Base-by-base conservation (phyloP, 495 filamentous ascomycete genomes). In the Acidiella bohemica region DNA sequence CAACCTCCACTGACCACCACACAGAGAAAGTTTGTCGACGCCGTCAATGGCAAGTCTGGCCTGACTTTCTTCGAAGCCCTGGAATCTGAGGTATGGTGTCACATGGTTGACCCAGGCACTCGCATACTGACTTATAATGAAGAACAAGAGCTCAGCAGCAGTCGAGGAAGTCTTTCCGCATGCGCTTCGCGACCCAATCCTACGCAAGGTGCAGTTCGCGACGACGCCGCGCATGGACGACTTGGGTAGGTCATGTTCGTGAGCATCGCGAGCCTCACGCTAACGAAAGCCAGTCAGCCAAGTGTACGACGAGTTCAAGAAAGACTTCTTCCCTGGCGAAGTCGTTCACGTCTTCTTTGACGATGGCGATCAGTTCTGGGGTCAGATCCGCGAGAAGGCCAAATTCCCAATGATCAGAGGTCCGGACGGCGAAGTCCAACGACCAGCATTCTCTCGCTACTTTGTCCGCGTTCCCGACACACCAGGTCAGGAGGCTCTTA, bases 61-160 rank as follows among this genome's bases (percentile, higher is more conserved):
- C 61, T 95, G 49, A 88, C 70, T n/a, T 96, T 93, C 59, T 95
- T 93, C 43, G 84, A 96, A 39, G 90, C 90, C 3, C 67, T 86
- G 12, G 75, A 82, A 56, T 94, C 86, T 59, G 92, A 97, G 73
- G 90, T 95, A 73, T 28, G 76, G 12, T 31, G 18, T 50, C 20
- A 38, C 34, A 37, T 26, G 34, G 25, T 14, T 24, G n/a, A 3
- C 16, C 2, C 14, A 19, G 20, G 5, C 7, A 2, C n/a, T 5
- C 3, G 6, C 4, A 33, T 33, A 23, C 14, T 37, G 18, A 37
- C 19, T 22, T 24, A 13, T 13, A 11, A 25, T 28, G 13, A 47
- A 94, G 87, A 75, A 72, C 50, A 78, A 84, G 46, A 84, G 83
- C 39, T 85, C 85, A 23, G 76, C 77, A 53, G 85, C 87, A 58